A percentile compares a stretch with the other conserved stretches of the same genome.
Evolutionary conservation across 768 basidiomycete genomes (phyloP).

Genomic region (Kwoniella europaea): DNA sequence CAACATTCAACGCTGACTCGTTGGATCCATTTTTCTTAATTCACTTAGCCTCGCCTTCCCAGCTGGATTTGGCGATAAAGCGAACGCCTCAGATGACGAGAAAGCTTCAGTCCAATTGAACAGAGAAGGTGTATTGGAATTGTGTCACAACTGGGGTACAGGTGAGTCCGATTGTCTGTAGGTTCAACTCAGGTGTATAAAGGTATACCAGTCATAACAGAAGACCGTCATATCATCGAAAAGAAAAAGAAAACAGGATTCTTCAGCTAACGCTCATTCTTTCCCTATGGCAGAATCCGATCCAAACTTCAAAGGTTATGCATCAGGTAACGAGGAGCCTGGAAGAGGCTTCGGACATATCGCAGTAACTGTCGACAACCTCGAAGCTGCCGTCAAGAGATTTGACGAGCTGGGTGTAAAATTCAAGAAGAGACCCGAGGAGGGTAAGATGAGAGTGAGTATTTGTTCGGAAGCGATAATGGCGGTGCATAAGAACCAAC

Average conservation of each 20-base stretch:
- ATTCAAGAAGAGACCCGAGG: constrained; percentile 84
- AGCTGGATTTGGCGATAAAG: constrained; percentile 61
- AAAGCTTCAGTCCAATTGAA: constrained; percentile 60
- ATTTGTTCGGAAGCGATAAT: too few relatives aligned
- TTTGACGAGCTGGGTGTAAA: constrained; percentile 77
- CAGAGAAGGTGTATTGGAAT: constrained; percentile 69
- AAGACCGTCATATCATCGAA: too few relatives aligned
- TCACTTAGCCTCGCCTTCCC: constrained; percentile 69
- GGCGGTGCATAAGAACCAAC: too few relatives aligned
- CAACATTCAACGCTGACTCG: too few relatives aligned
- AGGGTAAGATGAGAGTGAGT: constrained; percentile 78
- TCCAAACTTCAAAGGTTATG: constrained; percentile 77
- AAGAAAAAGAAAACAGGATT: neutral
- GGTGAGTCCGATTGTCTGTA: constrained; percentile 25
- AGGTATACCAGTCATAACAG: neutral
- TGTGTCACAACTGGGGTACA: constrained; percentile 52
- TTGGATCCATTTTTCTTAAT: too few relatives aligned
- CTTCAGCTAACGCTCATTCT: neutral
- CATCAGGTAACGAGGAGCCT: constrained; percentile 82
- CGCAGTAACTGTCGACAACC: constrained; percentile 79
- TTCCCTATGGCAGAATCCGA: constrained; percentile 65
- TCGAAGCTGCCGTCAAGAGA: constrained; percentile 79
- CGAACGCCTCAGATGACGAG: constrained; percentile 64
- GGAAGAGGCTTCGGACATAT: constrained; percentile 84
- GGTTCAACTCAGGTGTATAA: neutral